Conservation (phyloP, 2,329 filamentous ascomycete species). For the Phialemoniopsis sp. region DNA sequence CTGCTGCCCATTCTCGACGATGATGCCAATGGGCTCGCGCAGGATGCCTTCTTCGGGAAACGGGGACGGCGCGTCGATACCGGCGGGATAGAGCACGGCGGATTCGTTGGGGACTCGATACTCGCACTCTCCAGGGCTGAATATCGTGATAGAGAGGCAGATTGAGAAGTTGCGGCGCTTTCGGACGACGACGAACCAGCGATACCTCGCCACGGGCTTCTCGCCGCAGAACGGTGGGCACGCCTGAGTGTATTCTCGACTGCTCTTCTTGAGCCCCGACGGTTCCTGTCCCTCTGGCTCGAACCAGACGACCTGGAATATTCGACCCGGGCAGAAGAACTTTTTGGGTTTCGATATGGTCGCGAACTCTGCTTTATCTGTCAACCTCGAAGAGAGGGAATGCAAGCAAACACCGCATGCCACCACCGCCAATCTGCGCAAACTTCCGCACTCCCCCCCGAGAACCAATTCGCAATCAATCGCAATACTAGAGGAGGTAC, state of each 20-base stretch:
- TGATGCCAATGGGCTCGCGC: slow-evolving; percentile 13
- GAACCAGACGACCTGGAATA: slow-evolving; percentile 22
- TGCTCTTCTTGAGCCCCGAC: neutral
- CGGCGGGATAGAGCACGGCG: slow-evolving; percentile 14
- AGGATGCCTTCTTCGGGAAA: slow-evolving; percentile 13
- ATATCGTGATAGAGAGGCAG: slow-evolving; percentile 19
- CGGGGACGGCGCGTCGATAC: slow-evolving; percentile 12
- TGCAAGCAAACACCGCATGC: no score
- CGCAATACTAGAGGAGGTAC: no score
- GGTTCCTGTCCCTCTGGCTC: slow-evolving; percentile 10
- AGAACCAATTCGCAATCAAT: no score
- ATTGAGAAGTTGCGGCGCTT: slow-evolving; percentile 15
- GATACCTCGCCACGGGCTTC: slow-evolving; percentile 13
- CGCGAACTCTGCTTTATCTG: slow-evolving; percentile 10
- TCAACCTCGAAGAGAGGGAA: no score
- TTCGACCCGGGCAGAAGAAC: slow-evolving; percentile 18
- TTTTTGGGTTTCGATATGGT: slow-evolving; percentile 15
- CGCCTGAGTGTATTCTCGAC: slow-evolving; percentile 7
- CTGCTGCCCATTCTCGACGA: slow-evolving; percentile 17
- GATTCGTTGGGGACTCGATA: slow-evolving; percentile 6
- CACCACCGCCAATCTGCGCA: no score
- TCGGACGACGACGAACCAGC: slow-evolving; percentile 20
- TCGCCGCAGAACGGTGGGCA: slow-evolving; percentile 11
- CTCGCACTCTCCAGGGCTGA: slow-evolving; percentile 1
- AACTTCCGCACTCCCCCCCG: no score